Evolutionary conservation across 2,329 filamentous ascomycete genomes (phyloP).

Genomic region (Colletotrichum zoysiae): DNA sequence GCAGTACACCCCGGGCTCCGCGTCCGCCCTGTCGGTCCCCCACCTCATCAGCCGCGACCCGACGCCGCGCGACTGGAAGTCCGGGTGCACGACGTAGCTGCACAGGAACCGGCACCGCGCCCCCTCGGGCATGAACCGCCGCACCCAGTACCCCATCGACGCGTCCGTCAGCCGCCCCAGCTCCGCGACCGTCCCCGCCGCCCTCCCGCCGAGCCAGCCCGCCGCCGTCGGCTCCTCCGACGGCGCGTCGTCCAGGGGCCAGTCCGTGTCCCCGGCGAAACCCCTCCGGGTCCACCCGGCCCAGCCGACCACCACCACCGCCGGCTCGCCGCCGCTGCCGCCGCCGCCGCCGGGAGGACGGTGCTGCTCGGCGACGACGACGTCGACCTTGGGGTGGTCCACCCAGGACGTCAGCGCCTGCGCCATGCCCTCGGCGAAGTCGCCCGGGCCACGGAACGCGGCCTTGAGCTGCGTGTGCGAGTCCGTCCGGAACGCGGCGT

Average conservation of each 20-base stretch:
- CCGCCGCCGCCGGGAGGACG: constrained; percentile 43
- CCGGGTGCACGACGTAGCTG: constrained; percentile 49
- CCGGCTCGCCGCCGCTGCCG: constrained; percentile 45
- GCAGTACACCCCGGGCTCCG: constrained; percentile 47
- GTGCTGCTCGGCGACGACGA: constrained; percentile 51
- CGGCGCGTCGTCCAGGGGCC: constrained; percentile 41
- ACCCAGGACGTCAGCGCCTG: constrained; percentile 45
- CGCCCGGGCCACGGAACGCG: constrained; percentile 47
- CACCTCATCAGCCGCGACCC: constrained; percentile 51
- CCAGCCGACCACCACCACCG: constrained; percentile 53
- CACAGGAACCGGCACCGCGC: constrained; percentile 52
- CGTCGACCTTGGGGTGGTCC: constrained; percentile 44
- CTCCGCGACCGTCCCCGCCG: constrained; percentile 44
- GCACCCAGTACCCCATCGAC: constrained; percentile 49
- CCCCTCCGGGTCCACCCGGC: constrained; percentile 51
- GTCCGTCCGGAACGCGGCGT: constrained; percentile 49
- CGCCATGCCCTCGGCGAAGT: constrained; percentile 46
- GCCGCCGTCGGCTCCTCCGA: constrained; percentile 16
- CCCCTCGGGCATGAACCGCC: constrained; percentile 45
- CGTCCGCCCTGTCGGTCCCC: constrained; percentile 49
- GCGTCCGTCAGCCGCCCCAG: constrained; percentile 48
- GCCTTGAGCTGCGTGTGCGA: constrained; percentile 52
- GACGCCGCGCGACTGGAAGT: constrained; percentile 50
- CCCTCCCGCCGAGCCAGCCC: not conserved
- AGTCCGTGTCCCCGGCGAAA: constrained; percentile 45